Percentiles rank a stretch among this genome's conserved stretches.
phyloP scores from a whole-genome alignment of 805 yeast genomes.

The Lachancea lanzarotensis region DNA sequence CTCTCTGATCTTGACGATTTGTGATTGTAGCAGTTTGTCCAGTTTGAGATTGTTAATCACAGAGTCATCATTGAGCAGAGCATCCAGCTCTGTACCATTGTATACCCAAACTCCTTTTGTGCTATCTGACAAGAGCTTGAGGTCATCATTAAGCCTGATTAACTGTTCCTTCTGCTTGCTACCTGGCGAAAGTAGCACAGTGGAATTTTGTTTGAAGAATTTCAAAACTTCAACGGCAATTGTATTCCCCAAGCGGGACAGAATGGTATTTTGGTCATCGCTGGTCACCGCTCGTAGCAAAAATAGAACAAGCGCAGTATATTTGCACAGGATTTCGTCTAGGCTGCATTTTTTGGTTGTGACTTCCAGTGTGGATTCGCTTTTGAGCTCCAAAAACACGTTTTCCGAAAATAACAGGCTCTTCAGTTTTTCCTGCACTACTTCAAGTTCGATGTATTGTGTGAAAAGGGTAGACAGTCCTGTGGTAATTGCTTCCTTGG shows the following conservation, averaged over 20 bases:
- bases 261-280: background rate
- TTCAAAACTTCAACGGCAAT: constrained; percentile 22
- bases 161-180: constrained; percentile 9
- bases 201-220: constrained; percentile 18
- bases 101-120: constrained; percentile 14
- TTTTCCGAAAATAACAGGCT: constrained; percentile 14
- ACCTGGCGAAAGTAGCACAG: constrained; percentile 12
- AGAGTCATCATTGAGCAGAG: constrained; percentile 19
- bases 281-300: background rate
- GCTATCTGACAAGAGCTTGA: constrained; percentile 11
- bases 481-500: constrained; percentile 18
- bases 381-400: constrained; percentile 8
- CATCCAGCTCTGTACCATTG: constrained; percentile 13
- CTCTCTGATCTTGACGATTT: constrained; percentile 14
- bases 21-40: constrained; percentile 22
- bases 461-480: constrained; percentile 13
- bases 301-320: background rate
- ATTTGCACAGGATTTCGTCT: background rate
- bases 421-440: constrained; percentile 14
- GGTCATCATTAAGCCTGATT: constrained; percentile 8
- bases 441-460: constrained; percentile 14
- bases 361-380: background rate
- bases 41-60: constrained; percentile 20
- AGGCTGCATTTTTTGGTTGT: background rate
- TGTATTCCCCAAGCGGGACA: constrained; percentile 14